These are phyloP conservation scores for Solanum piurae DNA, from an alignment of 257 asterid genomes.

Conservation along the genomic window DNA sequence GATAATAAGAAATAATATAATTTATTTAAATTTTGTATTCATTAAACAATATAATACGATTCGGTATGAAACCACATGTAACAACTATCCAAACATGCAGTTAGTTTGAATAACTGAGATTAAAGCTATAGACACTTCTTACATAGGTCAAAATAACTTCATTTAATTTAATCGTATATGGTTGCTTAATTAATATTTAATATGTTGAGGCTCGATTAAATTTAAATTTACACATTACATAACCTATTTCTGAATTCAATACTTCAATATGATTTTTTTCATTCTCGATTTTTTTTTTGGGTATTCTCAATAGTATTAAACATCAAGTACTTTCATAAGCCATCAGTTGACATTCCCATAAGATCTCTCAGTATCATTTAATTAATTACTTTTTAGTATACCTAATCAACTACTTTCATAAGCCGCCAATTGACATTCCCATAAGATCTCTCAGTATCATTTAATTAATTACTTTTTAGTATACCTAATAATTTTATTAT, in stretches of 20 bases:
- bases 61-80: not conserved
- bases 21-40: too few relatives aligned
- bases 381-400: too few relatives aligned
- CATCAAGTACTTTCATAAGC: not conserved
- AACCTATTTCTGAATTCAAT: not conserved
- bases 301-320: not conserved
- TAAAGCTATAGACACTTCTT: not conserved
- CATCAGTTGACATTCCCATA: not conserved
- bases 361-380: not conserved
- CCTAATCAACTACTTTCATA: not conserved
- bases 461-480: not conserved
- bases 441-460: not conserved
- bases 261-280: not conserved
- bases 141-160: not conserved
- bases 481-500: not conserved
- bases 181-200: not conserved
- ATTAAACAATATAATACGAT: too few relatives aligned
- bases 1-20: too few relatives aligned
- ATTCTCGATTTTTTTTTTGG: not conserved
- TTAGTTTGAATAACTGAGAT: not conserved
- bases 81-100: not conserved
- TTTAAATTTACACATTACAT: not conserved
- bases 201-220: not conserved
- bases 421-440: not conserved
- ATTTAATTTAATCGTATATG: too few relatives aligned